Evolutionary conservation across 352 stramenopile genomes (phyloP), one percentile per base, ranked within the genome.

Genomic region (Globisporangium camurandrum): DNA sequence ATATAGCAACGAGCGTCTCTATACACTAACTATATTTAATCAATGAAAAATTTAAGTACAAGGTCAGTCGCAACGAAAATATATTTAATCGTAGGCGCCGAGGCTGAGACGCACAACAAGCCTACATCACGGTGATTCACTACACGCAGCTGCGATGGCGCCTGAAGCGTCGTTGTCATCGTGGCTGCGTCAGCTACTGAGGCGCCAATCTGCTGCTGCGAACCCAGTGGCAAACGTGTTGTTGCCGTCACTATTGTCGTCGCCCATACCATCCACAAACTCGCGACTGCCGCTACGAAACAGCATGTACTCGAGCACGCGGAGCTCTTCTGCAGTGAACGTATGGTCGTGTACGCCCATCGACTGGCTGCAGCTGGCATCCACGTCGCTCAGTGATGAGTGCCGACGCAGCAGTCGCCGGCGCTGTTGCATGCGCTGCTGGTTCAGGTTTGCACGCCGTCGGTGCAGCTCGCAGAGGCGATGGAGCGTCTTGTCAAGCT

Each of bases 381-480:
- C 19, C 9, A 43, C n/a, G 24, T 27, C 36, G 34, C 22, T 20
- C 19, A 19, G 22, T n/a, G 14, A 19, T 19, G 10, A 24, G 11
- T 48, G 37, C 5, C 11, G 39, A 3, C 20, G 38, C 4, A 47
- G 10, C 40, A 44, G 33, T 31, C 34, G 60, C 34, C 26, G 57
- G 41, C 27, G 49, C 40, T 36, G 66, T 38, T 43, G 48, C 36
- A 53, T 36, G 37, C 69, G 61, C 45, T 69, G 64, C 42, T 82
- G 71, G 57, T 72, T 83, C 38, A 62, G 52, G 34, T 83, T 83
- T 47, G 71, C 71, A 38, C 71, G 73, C 37, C 52, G 60, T 0
- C 71, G 64, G 42, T 83, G 71, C 56, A 72, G 68, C 54, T 79
- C 68, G 55, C 69, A 84, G 10, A 84, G 49, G 4, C 68, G 66